These are phyloP conservation scores for Clarireedia paspali DNA, from an alignment of 2,329 filamentous ascomycete species.

Conservation along the genomic window DNA sequence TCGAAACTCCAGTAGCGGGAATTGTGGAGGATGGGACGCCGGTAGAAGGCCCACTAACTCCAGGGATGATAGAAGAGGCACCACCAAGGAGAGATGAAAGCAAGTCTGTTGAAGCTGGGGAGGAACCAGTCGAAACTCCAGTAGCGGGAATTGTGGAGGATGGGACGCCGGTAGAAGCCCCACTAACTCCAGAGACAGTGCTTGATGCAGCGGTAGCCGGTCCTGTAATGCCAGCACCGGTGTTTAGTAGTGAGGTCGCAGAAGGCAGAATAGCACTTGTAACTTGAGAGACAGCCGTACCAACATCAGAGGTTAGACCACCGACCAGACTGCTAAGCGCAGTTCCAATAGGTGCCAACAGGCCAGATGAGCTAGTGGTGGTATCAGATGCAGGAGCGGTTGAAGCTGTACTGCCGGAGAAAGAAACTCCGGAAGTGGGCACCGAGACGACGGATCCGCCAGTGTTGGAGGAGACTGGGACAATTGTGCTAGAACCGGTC, in stretches of 20 bases:
- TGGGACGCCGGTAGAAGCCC: background rate
- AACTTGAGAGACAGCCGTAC: conserved; percentile 4
- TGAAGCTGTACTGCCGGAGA: conserved; percentile 12
- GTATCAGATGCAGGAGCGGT: background rate
- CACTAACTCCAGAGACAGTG: background rate
- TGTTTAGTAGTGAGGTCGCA: background rate
- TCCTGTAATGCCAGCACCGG: background rate
- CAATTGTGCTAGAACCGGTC: conserved; percentile 6
- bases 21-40: background rate
- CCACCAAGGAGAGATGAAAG: conserved; percentile 2
- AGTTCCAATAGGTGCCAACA: background rate
- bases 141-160: background rate
- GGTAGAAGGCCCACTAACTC: background rate
- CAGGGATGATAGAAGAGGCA: background rate
- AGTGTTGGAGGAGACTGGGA: conserved; percentile 6
- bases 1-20: background rate
- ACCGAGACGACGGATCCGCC: conserved; percentile 3
- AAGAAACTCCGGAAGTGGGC: conserved; percentile 12
- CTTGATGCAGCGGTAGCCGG: background rate
- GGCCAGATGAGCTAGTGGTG: background rate
- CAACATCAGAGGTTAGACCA: background rate
- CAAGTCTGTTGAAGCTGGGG: background rate
- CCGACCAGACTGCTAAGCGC: background rate
- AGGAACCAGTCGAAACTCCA: background rate
- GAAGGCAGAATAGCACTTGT: conserved; percentile 4